A percentile compares a stretch with the other conserved stretches of the same genome.
phyloP scores from a whole-genome alignment of 2,329 filamentous ascomycete species.

The Colletotrichum sidae region DNA sequence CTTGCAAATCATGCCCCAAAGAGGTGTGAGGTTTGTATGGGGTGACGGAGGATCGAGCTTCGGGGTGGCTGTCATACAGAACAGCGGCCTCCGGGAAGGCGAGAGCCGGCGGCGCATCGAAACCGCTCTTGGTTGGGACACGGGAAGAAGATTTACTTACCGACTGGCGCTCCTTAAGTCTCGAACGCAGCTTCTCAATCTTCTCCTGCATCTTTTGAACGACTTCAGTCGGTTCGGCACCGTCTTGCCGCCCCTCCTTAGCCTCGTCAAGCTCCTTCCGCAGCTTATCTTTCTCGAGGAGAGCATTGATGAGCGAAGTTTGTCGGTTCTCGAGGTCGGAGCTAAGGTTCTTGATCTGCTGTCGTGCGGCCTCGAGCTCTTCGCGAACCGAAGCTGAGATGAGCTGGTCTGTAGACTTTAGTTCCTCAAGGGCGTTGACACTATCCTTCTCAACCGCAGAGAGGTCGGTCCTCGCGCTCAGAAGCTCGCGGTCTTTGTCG shows the following conservation, averaged over 20 bases:
- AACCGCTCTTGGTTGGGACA: not conserved
- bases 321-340: constrained; percentile 68
- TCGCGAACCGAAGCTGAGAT: constrained; percentile 68
- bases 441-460: constrained; percentile 66
- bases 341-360: constrained; percentile 60
- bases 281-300: constrained; percentile 71
- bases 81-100: constrained; percentile 16
- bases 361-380: constrained; percentile 67
- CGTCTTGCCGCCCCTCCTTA: constrained; percentile 50
- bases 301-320: constrained; percentile 68
- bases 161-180: constrained; percentile 68
- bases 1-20: not conserved
- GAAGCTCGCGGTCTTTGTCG: constrained; percentile 67
- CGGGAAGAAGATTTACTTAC: constrained; percentile 54
- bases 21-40: constrained; percentile 9
- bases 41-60: constrained; percentile 5
- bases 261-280: constrained; percentile 64
- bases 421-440: constrained; percentile 64
- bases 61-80: constrained; percentile 27
- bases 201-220: constrained; percentile 61
- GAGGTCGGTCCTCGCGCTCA: constrained; percentile 65
- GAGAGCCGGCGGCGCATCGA: not conserved
- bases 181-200: constrained; percentile 67
- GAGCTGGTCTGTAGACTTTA: constrained; percentile 70
- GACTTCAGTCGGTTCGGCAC: constrained; percentile 51